Base-by-base conservation (phyloP, 345 rosid species). In the Eucalyptus curtisii region DNA sequence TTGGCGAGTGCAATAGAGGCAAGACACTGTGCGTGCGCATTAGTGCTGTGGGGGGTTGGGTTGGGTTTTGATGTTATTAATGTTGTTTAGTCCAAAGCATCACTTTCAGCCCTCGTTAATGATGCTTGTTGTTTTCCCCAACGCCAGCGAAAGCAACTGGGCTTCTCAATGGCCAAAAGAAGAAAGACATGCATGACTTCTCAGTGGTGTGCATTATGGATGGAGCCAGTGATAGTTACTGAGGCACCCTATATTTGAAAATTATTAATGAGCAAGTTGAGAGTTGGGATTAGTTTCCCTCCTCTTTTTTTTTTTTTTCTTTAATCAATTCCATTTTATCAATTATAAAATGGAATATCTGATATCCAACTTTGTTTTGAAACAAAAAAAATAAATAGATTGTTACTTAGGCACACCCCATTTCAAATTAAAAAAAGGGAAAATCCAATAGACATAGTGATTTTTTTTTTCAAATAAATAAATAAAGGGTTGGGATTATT, bases 1-100 rank as follows among this genome's bases (percentile, higher is more conserved):
- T 87, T 93, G 92, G 85, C 84, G 80, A 33, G 90, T 85, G 90
- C 84, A 57, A 47, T 53, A 88, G 84, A 79, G 90, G 90, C 94
- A 92, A 19, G 49, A 20, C 12, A 55, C 52, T 80, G n/a, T 48
- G 61, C 52, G 88, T 40, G 84, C 13, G 84, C 47, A 76, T 20
- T 10, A 20, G 84, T 22, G 27, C 5, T 19, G 25, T 5, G 45
- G 45, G 45, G 8, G 81, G 68, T 53, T 24, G 2, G 85, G 85
- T 68, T 11, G 76, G 52, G 66, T 59, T 80, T 88, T 12, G 53
- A 68, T 25, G 15, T 76, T 12, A 22, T 11, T 22, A 22, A 76
- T 76, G 47, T 40, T 40, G 84, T 40, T 76, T 71, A 52, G 90
- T 88, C 90, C 87, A 84, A 61, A 85, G 89, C 87, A 50, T 88